Percentiles rank a stretch among this genome's conserved stretches.
These are phyloP conservation scores for Microdochium bolleyi DNA, from an alignment of 2,329 filamentous ascomycete species.

Conservation along the genomic window DNA sequence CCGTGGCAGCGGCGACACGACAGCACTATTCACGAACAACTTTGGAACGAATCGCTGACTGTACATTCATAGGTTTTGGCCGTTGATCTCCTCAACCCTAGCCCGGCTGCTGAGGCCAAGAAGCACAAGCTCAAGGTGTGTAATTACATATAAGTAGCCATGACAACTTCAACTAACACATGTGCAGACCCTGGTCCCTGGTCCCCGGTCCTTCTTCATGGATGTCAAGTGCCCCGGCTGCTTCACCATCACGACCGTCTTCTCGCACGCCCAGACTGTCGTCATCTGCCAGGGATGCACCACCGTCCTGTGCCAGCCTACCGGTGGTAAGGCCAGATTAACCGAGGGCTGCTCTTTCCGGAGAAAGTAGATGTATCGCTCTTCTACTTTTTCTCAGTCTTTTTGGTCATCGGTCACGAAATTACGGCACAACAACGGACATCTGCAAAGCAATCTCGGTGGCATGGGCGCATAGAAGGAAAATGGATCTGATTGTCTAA, in stretches of 20 bases:
- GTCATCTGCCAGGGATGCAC: slow-evolving; percentile 99
- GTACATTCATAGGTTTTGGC: slow-evolving; percentile 78
- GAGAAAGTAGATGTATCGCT: slow-evolving; percentile 79
- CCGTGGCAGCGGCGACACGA: neutral
- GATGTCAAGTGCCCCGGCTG: slow-evolving; percentile 99
- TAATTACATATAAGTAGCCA: slow-evolving; percentile 11
- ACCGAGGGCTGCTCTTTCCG: slow-evolving; percentile 99
- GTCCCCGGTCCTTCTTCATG: slow-evolving; percentile 99
- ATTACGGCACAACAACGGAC: slow-evolving; percentile 48
- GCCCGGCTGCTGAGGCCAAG: slow-evolving; percentile 93
- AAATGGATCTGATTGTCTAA: slow-evolving; percentile 21
- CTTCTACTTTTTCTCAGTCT: slow-evolving; percentile 33
- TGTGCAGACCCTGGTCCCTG: slow-evolving; percentile 79
- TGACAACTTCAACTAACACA: slow-evolving; percentile 5
- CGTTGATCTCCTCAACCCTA: slow-evolving; percentile 99
- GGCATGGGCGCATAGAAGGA: slow-evolving; percentile 39
- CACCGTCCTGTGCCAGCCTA: slow-evolving; percentile 98
- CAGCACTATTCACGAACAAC: neutral
- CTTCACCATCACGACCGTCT: slow-evolving; percentile 99
- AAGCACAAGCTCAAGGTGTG: slow-evolving; percentile 99
- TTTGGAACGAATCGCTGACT: slow-evolving; percentile 34
- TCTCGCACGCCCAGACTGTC: slow-evolving; percentile 99
- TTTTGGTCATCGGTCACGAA: slow-evolving; percentile 33
- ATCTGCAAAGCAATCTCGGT: slow-evolving; percentile 44
- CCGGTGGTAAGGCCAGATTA: slow-evolving; percentile 96